Evolutionary conservation across 306 rosid species (phyloP), one percentile per base, ranked within the genome.

Genomic region (Dicorynia guianensis): DNA sequence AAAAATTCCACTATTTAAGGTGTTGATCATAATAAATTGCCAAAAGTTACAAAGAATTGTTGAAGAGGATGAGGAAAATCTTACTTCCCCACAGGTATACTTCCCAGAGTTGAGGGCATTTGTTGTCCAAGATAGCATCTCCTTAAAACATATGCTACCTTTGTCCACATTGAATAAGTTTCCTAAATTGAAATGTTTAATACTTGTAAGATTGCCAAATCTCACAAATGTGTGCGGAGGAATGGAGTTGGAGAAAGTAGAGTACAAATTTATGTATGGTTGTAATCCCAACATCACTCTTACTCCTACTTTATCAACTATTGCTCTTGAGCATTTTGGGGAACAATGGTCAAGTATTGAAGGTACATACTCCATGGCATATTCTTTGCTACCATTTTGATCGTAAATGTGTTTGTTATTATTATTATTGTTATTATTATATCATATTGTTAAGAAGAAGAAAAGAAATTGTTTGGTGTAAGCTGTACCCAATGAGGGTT

Each of bases 1-100:
- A 75, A 39, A 11, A 59, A 11, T 81, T 25, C 81, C 74, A 25
- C 49, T 69, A 12, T 70, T 81, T 46, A 11, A 3, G 34, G 0
- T 0, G 5, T 60, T 76, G 7, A 8, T 6, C 9, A 47, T 71
- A 39, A 34, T 0, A n/a, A 5, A 43, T 0, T 81, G 81, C 38
- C 6, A 39, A 7, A 77, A 53, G 15, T 63, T 81, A 9, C 69
- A 69, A 49, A 58, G 75, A 4, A 44, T 81, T 14, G 25, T 63
- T 58, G 76, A 67, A 54, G 76, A 57, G 3, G 63, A 59, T 8
- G 54, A 10, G 3, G 74, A 65, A 20, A 49, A 56, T 69, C 18
- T 11, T 72, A n/a, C 53, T 58, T 4, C 18, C 36, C 67, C 69
- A 18, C 63, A 65, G 53, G 35, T 20, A 52, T 53, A 34, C 70